A percentile compares a stretch with the other conserved stretches of the same genome.
Conservation (phyloP, 257 asterid species). For the Solanum appendiculatum region DNA sequence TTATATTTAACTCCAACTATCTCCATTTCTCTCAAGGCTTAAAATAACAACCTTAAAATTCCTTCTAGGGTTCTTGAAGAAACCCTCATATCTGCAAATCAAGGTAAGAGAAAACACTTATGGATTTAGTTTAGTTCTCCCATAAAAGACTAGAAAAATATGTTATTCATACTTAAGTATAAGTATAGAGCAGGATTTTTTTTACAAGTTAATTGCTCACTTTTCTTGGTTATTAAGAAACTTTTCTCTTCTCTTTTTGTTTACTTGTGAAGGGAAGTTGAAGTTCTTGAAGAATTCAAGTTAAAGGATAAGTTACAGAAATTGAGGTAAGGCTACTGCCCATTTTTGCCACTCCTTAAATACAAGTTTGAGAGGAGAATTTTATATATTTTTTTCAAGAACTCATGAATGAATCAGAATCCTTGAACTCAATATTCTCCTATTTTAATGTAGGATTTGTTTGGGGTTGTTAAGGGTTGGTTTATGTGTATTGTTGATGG, state of each 20-base stretch:
- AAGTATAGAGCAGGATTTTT: no score
- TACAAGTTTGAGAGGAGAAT: not conserved
- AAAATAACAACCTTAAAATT: no score
- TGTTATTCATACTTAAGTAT: no score
- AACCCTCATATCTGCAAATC: no score
- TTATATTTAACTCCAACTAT: no score
- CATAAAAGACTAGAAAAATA: accelerated
- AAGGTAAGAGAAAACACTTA: no score
- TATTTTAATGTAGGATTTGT: not conserved
- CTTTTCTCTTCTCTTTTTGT: not conserved
- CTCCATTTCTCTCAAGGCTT: no score
- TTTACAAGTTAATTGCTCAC: not conserved
- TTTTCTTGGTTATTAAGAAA: not conserved
- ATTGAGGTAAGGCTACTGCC: not conserved
- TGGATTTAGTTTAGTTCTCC: no score
- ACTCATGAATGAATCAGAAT: not conserved
- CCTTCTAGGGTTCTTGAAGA: no score
- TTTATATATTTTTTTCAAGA: no score
- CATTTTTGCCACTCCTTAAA: not conserved
- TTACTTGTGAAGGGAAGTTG: not conserved
- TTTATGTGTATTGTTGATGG: not conserved
- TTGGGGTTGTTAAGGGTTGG: not conserved
- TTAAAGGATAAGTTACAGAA: not conserved
- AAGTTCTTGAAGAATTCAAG: no score
- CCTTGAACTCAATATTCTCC: not conserved